These are phyloP conservation scores for Clarireedia hainanense DNA, from an alignment of 2,329 filamentous ascomycete genomes.

Conservation along the genomic window DNA sequence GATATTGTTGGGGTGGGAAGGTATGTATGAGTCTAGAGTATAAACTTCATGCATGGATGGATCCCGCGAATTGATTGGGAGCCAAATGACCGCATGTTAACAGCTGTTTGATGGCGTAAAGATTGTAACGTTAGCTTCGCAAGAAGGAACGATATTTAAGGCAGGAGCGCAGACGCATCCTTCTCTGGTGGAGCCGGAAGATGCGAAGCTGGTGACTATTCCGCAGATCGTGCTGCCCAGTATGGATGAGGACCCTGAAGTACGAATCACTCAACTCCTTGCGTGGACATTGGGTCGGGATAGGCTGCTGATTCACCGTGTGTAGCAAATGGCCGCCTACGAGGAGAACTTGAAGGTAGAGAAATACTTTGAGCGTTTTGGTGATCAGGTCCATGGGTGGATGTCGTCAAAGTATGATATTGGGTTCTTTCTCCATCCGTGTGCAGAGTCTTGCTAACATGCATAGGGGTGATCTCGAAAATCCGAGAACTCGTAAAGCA, in stretches of 20 bases:
- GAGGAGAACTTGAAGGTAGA: conserved; percentile 32
- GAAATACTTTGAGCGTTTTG: conserved; percentile 56
- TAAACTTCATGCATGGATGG: no score
- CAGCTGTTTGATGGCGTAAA: background rate
- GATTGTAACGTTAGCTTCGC: conserved; percentile 47
- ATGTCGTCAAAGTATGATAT: conserved; percentile 52
- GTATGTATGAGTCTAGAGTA: background rate
- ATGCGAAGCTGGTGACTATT: conserved; percentile 50
- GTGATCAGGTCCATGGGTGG: conserved; percentile 64
- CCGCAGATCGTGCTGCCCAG: conserved; percentile 57
- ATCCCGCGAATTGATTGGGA: no score
- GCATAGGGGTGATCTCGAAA: background rate
- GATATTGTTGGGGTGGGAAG: conserved; percentile 64
- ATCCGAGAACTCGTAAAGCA: conserved; percentile 1
- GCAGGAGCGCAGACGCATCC: conserved; percentile 46
- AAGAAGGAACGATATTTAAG: conserved; percentile 47
- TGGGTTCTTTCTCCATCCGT: background rate
- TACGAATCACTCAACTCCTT: conserved; percentile 18
- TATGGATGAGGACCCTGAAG: conserved; percentile 45
- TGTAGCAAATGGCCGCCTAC: conserved; percentile 33
- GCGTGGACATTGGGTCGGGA: conserved; percentile 40
- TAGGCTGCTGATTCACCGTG: conserved; percentile 27
- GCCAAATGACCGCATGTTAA: background rate
- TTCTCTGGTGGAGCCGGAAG: conserved; percentile 53
- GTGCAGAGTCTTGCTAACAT: background rate